Evolutionary conservation across 129 eudicot species (phyloP), one percentile per base, ranked within the genome.

Genomic region (Erigeron canadensis): DNA sequence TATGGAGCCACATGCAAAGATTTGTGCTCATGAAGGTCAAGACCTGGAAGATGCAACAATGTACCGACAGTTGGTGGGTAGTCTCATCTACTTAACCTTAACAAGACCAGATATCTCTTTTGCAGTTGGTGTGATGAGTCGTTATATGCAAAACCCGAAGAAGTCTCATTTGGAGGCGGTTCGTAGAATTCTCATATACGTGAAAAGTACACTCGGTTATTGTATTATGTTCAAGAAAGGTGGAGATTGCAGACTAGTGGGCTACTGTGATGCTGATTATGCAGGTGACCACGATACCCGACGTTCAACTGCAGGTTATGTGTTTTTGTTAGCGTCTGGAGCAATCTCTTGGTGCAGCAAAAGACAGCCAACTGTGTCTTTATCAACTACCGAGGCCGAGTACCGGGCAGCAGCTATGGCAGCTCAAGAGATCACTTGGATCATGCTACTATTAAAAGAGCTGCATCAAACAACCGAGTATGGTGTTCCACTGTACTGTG

Each of bases 261-360:
- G n/a, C n/a, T n/a, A n/a, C n/a, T n/a, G n/a, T n/a, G 69, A 64
- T n/a, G 69, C 69, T 23, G 60, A 68, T 11, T 68, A 42, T 68
- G 73, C 73, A 2, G 43, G 60, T 44, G 57, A 67, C 34, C 42
- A 45, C 15, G 41, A 46, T 44, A 67, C 72, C 2, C 42, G 72
- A 17, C 59, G 43, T 5, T 68, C 73, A 6, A 48, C 73, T 7
- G 10, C 73, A 0, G 73, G 73, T 17, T 68, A 68, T 23, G 73
- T 47, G 42, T 68, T 48, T 21, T 19, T 47, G 58, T 18, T 68
- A 5, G 73, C 59, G 10, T 7, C 42, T 28, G 12, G 60, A 5
- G 44, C 45, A 28, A 37, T 68, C 4, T 21, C 73, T 4, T 68
- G 60, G 73, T 68, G 73, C 28, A 68, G 45, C 17, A 68, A 48